Evolutionary conservation across 441 rosid species (phyloP), one percentile per base, ranked within the genome.

Genomic region (Brassica balearica): DNA sequence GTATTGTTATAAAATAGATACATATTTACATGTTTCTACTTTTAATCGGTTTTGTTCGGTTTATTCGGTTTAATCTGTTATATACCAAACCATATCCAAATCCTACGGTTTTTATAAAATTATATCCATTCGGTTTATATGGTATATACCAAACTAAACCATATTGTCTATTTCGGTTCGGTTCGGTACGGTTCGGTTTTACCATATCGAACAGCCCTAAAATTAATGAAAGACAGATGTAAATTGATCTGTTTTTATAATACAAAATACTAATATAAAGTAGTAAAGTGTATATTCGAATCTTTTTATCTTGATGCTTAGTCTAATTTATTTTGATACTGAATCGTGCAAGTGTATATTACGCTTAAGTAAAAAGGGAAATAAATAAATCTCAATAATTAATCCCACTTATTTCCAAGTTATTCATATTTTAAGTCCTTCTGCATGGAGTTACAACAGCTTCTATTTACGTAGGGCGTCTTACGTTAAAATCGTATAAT

Each of bases 211-310:
- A n/a, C n/a, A n/a, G n/a, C n/a, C n/a, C n/a, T n/a, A 17, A 17
- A 17, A 17, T 17, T 17, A 17, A 17, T 17, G 19, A 17, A 17
- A 17, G 19, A 17, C 19, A 17, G 19, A 17, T 17, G 19, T 15
- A 51, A 51, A 51, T 51, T 51, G 56, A 51, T 53, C 8, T 53
- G 59, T 53, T 53, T 53, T 53, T 53, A 53, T 53, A 7, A 15
- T 15, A 53, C 22, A 14, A 53, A 53, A 15, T 2, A 53, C 6
- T 17, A 17, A 0, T n/a, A 15, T 15, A 15, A 15, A 19, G 19
- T 17, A 55, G 68, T 8, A 36, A 64, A 58, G 25, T 59, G n/a
- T 68, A 23, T 46, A 27, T n/a, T 71, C 72, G 81, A 59, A 71
- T 77, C 14, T 61, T 71, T 14, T 58, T 58, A 41, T 72, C 59